These are phyloP conservation scores for Rhamnella rubrinervis DNA, from an alignment of 331 rosid genomes.

Conservation along the genomic window DNA sequence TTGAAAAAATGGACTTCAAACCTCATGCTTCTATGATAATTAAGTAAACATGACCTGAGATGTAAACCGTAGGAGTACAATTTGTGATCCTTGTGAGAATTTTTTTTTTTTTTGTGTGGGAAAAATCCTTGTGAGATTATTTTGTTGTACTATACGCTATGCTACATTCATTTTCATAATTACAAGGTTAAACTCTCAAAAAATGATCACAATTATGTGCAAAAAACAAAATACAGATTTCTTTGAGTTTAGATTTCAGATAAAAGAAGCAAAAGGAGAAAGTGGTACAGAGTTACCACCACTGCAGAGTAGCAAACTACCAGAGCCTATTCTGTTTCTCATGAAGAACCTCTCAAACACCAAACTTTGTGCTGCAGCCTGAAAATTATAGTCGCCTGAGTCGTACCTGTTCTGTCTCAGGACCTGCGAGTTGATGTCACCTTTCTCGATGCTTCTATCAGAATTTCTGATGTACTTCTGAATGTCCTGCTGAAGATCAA, in stretches of 20 bases:
- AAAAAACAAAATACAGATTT: too few species aligned
- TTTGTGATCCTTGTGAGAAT: too few species aligned
- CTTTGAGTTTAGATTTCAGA: conserved; percentile 13
- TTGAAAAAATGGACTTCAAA: too few species aligned
- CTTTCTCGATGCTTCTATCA: conserved; percentile 32
- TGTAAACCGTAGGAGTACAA: too few species aligned
- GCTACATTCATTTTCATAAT: too few species aligned
- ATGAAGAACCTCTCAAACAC: conserved; percentile 49
- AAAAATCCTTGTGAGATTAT: too few species aligned
- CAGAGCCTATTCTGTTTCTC: conserved; percentile 58
- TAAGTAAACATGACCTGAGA: too few species aligned
- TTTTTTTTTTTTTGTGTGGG: too few species aligned
- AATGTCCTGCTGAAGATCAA: conserved; percentile 45
- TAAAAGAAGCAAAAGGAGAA: conserved; percentile 37
- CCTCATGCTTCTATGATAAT: too few species aligned
- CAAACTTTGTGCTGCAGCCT: conserved; percentile 47
- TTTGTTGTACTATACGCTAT: too few species aligned
- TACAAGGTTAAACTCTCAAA: too few species aligned
- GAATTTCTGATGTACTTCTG: conserved; percentile 58
- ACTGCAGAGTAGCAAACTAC: conserved; percentile 56
- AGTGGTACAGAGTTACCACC: conserved; percentile 31
- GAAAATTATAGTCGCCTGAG: conserved; percentile 31
- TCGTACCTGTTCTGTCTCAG: conserved; percentile 40
- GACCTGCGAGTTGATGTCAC: conserved; percentile 23
- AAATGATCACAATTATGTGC: too few species aligned